Conservation (phyloP, 176 grass and related monocot species). For the Oryza coarctata region DNA sequence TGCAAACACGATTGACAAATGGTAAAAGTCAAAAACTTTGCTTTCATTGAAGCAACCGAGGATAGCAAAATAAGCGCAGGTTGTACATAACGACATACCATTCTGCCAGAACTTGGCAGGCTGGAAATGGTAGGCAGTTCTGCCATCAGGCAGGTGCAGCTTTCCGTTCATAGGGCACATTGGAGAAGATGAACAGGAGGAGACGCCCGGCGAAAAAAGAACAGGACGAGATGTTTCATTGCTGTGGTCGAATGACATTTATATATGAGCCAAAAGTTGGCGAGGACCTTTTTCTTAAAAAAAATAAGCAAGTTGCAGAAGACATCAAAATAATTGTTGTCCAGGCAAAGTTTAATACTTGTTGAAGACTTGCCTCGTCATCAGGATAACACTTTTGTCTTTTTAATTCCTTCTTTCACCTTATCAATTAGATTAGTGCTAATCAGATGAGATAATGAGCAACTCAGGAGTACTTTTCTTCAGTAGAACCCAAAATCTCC, state of each 20-base stretch:
- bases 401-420: not conserved
- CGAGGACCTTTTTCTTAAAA: not conserved
- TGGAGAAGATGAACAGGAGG: not conserved
- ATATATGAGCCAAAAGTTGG: not conserved
- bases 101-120: constrained; percentile 84
- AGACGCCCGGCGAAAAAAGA: no score
- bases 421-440: not conserved
- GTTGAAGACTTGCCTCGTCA: not conserved
- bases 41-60: not conserved
- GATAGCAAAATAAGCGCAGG: not conserved
- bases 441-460: not conserved
- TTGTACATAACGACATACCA: constrained; percentile 24
- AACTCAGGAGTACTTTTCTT: not conserved
- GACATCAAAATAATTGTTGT: not conserved
- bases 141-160: not conserved
- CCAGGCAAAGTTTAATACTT: not conserved
- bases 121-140: constrained; percentile 91
- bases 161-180: not conserved
- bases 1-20: not conserved
- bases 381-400: not conserved
- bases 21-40: not conserved
- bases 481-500: not conserved
- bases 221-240: not conserved
- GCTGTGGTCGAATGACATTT: not conserved
- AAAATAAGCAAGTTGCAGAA: not conserved